Evolutionary conservation across 2,329 filamentous ascomycete genomes (phyloP).

Genomic region (Sarocladium kiliense): DNA sequence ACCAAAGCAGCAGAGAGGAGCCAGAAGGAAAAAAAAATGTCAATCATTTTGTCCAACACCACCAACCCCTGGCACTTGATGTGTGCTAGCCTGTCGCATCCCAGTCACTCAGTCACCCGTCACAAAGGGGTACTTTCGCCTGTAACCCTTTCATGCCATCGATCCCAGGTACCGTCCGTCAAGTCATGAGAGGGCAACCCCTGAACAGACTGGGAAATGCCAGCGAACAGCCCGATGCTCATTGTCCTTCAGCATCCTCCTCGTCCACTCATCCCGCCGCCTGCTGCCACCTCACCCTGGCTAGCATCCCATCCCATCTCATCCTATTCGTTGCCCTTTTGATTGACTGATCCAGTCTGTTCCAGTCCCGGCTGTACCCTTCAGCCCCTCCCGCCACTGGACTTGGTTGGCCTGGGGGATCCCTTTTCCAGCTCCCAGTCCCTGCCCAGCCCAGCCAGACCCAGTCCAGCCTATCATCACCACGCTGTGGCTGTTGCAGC

Average conservation of each 20-base stretch:
- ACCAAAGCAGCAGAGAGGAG: not conserved
- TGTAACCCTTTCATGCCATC: too few species aligned
- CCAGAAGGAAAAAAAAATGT: not conserved
- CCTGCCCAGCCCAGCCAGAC: not conserved
- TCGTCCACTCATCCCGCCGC: not conserved
- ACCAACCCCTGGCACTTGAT: not conserved
- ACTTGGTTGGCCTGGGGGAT: not conserved
- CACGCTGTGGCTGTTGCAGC: not conserved
- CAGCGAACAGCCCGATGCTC: not conserved
- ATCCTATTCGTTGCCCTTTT: not conserved
- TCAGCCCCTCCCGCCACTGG: not conserved
- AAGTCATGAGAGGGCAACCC: not conserved
- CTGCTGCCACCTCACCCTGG: not conserved
- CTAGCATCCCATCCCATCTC: not conserved
- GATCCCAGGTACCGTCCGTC: not conserved
- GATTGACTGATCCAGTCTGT: not conserved
- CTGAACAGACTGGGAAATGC: conserved; percentile 7
- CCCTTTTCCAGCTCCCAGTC: not conserved
- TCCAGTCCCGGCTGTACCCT: not conserved
- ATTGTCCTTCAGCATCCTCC: not conserved
- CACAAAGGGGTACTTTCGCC: not conserved
- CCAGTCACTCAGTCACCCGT: not conserved
- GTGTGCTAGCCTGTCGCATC: not conserved
- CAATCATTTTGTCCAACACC: too few species aligned
- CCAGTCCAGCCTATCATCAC: not conserved